phyloP scores from a whole-genome alignment of 108 stramenopile species.

The Skeletonema costatum region DNA sequence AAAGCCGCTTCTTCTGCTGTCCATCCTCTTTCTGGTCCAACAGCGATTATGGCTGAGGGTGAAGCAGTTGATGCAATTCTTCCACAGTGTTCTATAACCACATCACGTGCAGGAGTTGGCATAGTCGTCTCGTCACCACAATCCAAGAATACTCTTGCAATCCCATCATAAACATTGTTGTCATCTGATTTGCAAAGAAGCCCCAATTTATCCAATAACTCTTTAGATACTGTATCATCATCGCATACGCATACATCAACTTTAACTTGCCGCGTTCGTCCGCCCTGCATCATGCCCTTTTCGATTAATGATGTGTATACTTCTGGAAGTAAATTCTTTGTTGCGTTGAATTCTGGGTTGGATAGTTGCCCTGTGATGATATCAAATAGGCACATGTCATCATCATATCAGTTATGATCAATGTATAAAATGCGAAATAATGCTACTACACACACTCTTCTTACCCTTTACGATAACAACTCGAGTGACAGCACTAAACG shows the following conservation, averaged over 20 bases:
- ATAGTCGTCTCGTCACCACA: slow-evolving; percentile 48
- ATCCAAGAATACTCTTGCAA: slow-evolving; percentile 50
- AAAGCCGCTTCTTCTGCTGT: slow-evolving; percentile 43
- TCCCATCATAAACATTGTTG: neutral
- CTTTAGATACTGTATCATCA: slow-evolving; percentile 16
- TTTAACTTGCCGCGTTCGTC: slow-evolving; percentile 32
- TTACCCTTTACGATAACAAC: slow-evolving; percentile 19
- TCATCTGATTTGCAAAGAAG: slow-evolving; percentile 10
- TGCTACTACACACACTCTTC: neutral
- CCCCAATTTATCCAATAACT: slow-evolving; percentile 20
- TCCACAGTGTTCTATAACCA: slow-evolving; percentile 29
- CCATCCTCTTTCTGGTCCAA: slow-evolving; percentile 60
- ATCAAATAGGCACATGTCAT: neutral
- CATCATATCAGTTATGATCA: neutral
- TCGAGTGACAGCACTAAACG: slow-evolving; percentile 28
- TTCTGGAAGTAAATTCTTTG: slow-evolving; percentile 17
- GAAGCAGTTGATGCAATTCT: neutral
- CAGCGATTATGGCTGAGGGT: slow-evolving; percentile 35
- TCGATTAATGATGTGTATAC: slow-evolving; percentile 34
- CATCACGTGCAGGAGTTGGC: slow-evolving; percentile 29
- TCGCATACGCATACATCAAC: slow-evolving; percentile 44
- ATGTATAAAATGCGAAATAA: neutral
- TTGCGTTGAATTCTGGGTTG: slow-evolving; percentile 30
- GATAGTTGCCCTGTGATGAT: slow-evolving; percentile 10
- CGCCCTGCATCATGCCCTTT: slow-evolving; percentile 60